Base-by-base conservation (phyloP, 805 yeast species). In the Candida fluviatilis region DNA sequence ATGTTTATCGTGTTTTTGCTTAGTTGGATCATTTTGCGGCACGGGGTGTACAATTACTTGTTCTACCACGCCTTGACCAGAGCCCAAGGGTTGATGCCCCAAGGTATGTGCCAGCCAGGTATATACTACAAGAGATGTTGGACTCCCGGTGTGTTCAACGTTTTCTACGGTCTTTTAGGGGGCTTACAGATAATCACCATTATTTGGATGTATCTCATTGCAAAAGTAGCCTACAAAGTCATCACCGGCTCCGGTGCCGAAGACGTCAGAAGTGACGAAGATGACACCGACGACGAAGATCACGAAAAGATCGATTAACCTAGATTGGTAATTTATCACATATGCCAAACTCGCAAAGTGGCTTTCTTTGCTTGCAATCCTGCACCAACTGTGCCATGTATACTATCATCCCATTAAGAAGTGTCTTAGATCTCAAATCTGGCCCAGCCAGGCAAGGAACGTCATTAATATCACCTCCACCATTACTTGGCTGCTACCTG, bases 251-350 rank as follows among this genome's bases (percentile, higher is more conserved):
- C 62, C 16, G 78, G 79, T 25, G 96, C 96, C 1, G 95, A 86
- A 49, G 96, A 89, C 57, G 82, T 83, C 23, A 77, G 96, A 61
- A 82, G 91, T 55, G 95, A 86, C 50, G 82, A 73, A 39, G 95
- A 85, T 39, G 87, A 80, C 36, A 69, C 67, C 8, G 68, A 60
- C 25, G 52, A 43, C 4, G 69, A 63, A 35, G 51, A 47, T 67
- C 45, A 86, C 74, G 1, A 89, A 76, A n/a, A 60, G 40, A n/a
- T 54, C 47, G 15, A 75, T 62, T 13, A 80, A 75, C 18, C 45
- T 54, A 5, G 59, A 41, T 2, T 74, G n/a, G n/a, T n/a, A n/a
- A n/a, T n/a, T n/a, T n/a, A n/a, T n/a, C n/a, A n/a, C n/a, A n/a
- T n/a, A n/a, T n/a, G n/a, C n/a, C n/a, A n/a, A n/a, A n/a, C n/a